These are phyloP conservation scores for Pseudonitzschia multiseries DNA, from an alignment of 108 stramenopile species.

Conservation along the genomic window DNA sequence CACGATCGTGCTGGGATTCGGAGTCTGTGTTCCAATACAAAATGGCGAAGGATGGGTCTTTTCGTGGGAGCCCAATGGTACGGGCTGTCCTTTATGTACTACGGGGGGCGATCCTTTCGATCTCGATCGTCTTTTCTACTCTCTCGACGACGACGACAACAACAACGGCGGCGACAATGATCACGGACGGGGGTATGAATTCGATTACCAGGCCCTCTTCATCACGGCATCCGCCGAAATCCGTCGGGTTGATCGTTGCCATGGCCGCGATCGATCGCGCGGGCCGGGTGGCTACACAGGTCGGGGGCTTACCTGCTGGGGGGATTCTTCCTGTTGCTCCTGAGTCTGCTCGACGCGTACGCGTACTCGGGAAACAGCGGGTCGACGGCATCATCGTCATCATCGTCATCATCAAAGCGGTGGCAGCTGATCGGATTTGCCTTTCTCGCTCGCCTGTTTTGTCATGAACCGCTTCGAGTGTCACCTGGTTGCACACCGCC, in stretches of 20 bases:
- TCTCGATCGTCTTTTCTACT: constrained; percentile 49
- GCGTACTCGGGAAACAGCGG: no score
- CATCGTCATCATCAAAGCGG: no score
- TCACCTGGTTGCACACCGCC: constrained; percentile 66
- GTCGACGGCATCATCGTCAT: background rate
- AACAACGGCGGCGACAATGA: constrained; percentile 1
- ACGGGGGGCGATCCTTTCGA: constrained; percentile 51
- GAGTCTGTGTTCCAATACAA: constrained; percentile 36
- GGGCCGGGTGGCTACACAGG: constrained; percentile 47
- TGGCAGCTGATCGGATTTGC: constrained; percentile 3
- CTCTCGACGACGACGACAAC: background rate
- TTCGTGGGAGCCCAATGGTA: constrained; percentile 33
- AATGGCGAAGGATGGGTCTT: constrained; percentile 54
- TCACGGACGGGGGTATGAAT: constrained; percentile 23
- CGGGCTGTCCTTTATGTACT: constrained; percentile 50
- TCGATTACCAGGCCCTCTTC: constrained; percentile 59
- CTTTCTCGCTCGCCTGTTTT: constrained; percentile 15
- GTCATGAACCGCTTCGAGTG: constrained; percentile 39
- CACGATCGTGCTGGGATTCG: constrained; percentile 1
- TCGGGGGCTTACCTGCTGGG: constrained; percentile 36
- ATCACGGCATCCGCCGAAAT: constrained; percentile 55
- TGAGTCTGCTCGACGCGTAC: constrained; percentile 13
- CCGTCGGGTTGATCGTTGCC: constrained; percentile 38
- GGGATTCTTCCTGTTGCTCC: constrained; percentile 37
- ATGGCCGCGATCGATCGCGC: constrained; percentile 40